Conservation (phyloP, 768 basidiomycete genomes). For the Mycena pura region DNA sequence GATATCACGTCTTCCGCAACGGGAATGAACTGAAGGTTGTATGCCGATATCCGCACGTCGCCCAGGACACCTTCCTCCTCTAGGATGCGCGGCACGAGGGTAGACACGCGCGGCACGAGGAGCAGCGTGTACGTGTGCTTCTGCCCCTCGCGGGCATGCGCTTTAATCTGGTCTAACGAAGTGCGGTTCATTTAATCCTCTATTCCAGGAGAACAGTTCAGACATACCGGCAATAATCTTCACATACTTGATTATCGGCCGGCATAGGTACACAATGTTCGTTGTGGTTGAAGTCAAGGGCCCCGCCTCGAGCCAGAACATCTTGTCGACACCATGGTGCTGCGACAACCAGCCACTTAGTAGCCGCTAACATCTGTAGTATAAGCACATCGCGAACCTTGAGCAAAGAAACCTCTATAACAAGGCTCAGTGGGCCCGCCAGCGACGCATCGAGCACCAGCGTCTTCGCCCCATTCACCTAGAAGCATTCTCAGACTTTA, state of each 20-base stretch:
- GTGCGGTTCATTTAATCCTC: conserved; percentile 36
- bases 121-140: conserved; percentile 88
- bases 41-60: conserved; percentile 86
- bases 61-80: conserved; percentile 98
- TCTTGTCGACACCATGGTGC: conserved; percentile 99
- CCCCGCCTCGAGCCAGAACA: conserved; percentile 98
- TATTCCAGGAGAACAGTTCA: conserved; percentile 9
- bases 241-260: conserved; percentile 84
- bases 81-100: conserved; percentile 82
- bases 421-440: conserved; percentile 90
- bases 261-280: conserved; percentile 92
- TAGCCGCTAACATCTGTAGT: not conserved
- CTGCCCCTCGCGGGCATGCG: conserved; percentile 70
- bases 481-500: conserved; percentile 12
- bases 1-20: conserved; percentile 93
- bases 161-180: conserved; percentile 88
- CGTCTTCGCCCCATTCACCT: conserved; percentile 95
- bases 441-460: conserved; percentile 90
- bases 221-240: conserved; percentile 89
- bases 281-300: conserved; percentile 82
- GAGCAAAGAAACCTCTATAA: conserved; percentile 92
- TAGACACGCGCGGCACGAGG: conserved; percentile 87
- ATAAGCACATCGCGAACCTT: conserved; percentile 62
- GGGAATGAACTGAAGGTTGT: conserved; percentile 93
- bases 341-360: conserved; percentile 45